Conservation (phyloP, 164 flowering plant species). For the Sextonia rubra region DNA sequence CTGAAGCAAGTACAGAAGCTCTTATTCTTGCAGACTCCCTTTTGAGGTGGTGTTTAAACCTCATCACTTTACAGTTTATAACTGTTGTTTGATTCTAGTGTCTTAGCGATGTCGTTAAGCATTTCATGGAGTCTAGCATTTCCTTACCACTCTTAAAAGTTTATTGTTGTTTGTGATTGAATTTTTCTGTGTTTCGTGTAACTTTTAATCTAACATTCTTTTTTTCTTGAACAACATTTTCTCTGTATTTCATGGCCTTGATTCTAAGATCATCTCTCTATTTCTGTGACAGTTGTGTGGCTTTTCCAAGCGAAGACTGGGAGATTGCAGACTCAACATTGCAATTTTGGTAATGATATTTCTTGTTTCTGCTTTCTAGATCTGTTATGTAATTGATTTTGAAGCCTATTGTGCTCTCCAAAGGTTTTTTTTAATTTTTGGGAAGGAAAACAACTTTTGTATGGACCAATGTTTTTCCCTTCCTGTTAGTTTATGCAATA, state of each 20-base stretch:
- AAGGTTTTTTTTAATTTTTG: background rate
- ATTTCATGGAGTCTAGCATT: background rate
- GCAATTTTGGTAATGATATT: constrained; percentile 69
- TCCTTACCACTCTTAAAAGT: background rate
- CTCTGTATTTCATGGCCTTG: background rate
- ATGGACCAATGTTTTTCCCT: background rate
- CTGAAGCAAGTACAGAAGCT: constrained; percentile 79
- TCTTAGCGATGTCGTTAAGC: background rate
- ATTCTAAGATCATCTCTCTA: background rate
- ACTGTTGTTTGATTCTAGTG: background rate
- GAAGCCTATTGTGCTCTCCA: too few species aligned
- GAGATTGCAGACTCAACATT: constrained; percentile 93
- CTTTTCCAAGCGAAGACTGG: constrained; percentile 94
- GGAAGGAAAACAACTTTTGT: background rate
- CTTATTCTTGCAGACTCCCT: constrained; percentile 71
- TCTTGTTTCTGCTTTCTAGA: background rate
- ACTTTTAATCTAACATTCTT: background rate
- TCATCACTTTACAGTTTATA: background rate
- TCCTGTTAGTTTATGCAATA: too few species aligned
- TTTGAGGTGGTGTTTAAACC: constrained; percentile 50
- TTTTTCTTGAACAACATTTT: background rate
- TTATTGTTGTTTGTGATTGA: background rate
- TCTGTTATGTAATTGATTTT: background rate
- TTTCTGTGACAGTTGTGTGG: constrained; percentile 63
- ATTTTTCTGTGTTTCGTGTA: background rate